Base-by-base conservation (phyloP, 768 basidiomycete genomes). In the Strobilomyces confusus region DNA sequence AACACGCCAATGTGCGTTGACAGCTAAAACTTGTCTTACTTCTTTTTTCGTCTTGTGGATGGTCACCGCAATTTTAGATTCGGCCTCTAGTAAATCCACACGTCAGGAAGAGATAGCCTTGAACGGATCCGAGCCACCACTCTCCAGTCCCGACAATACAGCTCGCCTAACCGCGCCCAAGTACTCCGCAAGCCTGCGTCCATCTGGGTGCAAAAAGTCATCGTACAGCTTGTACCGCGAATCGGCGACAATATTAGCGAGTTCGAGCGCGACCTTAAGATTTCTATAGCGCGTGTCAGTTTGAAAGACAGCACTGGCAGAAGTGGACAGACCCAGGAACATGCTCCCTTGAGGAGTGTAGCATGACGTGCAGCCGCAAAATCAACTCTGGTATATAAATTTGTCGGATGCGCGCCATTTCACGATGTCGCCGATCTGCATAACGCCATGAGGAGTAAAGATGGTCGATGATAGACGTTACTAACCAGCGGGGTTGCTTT, bases 331-430 rank as follows among this genome's bases (percentile, higher is more conserved):
- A 89, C 92, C 80, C 78, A 44, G 86, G 83, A 38, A 92, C 76
- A 20, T 81, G 71, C 11, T 75, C 68, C 9, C 84, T 74, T 6
- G 92, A 91, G 32, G 75, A 71, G 54, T 82, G 78, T 12, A 98
- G 72, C 46, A 87, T 72, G 41, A 80, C 75, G 63, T 98, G 94
- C 2, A 98, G 73, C 20, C 92, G 83, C 58, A 98, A 77, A 60
- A 98, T 82, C 20, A 98, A 77, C 66, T 97, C 93, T 0, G 94
- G 95, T 23, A 97, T 75, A 69, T 87, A 95, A 29, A 95, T 83
- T 62, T 93, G 86, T 38, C 94, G 83, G 48, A 95, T 87, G n/a
- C 87, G 82, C 13, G 80, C 71, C 43, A 95, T 79, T 56, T 95
- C 91, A 20, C 75, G 74, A 22, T 75, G 75, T 25, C 87, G 77